Percentiles rank a stretch among this genome's conserved stretches.
phyloP scores from a whole-genome alignment of 208 protist genomes.

The Willaertia magna region DNA sequence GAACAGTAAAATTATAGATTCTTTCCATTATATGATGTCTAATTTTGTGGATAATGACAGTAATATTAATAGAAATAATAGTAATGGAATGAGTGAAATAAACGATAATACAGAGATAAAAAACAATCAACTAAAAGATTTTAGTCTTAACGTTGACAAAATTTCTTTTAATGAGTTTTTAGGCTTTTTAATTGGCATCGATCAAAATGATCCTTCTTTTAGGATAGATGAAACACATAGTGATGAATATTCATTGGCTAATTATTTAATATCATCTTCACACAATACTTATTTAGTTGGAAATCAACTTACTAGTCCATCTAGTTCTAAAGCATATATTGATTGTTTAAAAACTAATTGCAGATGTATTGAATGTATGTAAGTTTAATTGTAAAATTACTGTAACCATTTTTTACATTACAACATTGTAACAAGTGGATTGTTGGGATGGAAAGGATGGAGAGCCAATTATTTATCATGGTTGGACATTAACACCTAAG shows the following conservation, averaged over 20 bases:
- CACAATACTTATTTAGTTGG: slow-evolving; percentile 32
- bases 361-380: slow-evolving; percentile 49
- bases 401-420: not conserved
- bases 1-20: too few relatives aligned
- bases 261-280: slow-evolving; percentile 30
- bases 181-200: too few relatives aligned
- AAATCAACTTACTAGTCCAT: slow-evolving; percentile 29
- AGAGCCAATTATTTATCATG: slow-evolving; percentile 61
- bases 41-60: too few relatives aligned
- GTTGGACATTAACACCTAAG: slow-evolving; percentile 53
- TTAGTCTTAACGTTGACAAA: too few relatives aligned
- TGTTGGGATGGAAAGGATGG: slow-evolving; percentile 54
- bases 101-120: too few relatives aligned
- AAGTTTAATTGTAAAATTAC: not conserved
- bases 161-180: too few relatives aligned
- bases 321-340: slow-evolving; percentile 46
- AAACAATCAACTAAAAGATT: too few relatives aligned
- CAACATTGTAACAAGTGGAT: slow-evolving; percentile 27
- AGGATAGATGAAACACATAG: not conserved
- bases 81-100: too few relatives aligned
- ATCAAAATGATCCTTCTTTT: too few relatives aligned
- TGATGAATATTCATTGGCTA: not conserved
- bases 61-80: too few relatives aligned
- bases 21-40: too few relatives aligned
- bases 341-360: slow-evolving; percentile 52